A percentile compares a stretch with the other conserved stretches of the same genome.
Conservation (phyloP, 2,329 filamentous ascomycete species). For the Piedraia hortae region DNA sequence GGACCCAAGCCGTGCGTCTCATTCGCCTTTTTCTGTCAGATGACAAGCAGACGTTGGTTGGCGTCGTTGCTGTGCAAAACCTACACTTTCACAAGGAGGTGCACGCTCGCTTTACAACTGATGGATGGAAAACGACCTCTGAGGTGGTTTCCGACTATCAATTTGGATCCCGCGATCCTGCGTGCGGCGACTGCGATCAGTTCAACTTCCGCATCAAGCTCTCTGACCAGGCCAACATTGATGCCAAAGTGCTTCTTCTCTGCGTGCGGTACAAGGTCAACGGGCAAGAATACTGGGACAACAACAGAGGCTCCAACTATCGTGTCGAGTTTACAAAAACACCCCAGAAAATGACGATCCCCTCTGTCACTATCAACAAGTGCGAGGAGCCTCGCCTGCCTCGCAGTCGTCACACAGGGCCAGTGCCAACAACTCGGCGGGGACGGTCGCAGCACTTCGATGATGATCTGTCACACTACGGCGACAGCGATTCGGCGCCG, state of each 20-base stretch:
- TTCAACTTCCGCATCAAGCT: constrained; percentile 91
- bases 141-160: constrained; percentile 77
- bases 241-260: constrained; percentile 75
- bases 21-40: constrained; percentile 67
- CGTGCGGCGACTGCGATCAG: constrained; percentile 43
- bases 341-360: constrained; percentile 8
- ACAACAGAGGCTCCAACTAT: constrained; percentile 66
- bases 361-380: constrained; percentile 10
- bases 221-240: constrained; percentile 69
- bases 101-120: constrained; percentile 78
- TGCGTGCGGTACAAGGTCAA: constrained; percentile 71
- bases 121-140: constrained; percentile 97
- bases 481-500: constrained; percentile 24
- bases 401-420: constrained; percentile 19
- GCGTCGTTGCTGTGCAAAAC: constrained; percentile 63
- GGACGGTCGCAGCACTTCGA: constrained; percentile 28
- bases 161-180: constrained; percentile 40
- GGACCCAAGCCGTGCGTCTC: constrained; percentile 41
- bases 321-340: constrained; percentile 54
- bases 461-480: constrained; percentile 35
- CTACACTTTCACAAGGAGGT: constrained; percentile 71
- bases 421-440: constrained; percentile 12
- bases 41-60: constrained; percentile 67
- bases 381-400: too few species aligned
- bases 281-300: constrained; percentile 82